Percentiles rank a stretch among this genome's conserved stretches.
Conservation (phyloP, 352 stramenopile genomes). For the Phytophthora macrochlamydospora region DNA sequence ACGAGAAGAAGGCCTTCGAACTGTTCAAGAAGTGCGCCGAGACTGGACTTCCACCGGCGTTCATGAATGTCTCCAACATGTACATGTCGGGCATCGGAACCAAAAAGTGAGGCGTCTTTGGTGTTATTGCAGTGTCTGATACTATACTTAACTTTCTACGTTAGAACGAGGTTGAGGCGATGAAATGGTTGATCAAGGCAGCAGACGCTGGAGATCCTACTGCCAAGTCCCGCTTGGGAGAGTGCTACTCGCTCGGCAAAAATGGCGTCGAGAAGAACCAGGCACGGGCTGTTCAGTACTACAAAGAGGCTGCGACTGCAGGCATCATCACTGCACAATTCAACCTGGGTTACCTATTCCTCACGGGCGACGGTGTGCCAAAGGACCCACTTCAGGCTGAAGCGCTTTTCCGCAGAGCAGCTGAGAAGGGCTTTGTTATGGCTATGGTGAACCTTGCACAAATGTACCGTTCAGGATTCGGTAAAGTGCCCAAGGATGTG, state of each 20-base stretch:
- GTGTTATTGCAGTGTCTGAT: neutral
- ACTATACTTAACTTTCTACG: neutral
- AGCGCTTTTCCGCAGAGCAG: constrained; percentile 71
- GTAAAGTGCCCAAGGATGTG: constrained; percentile 64
- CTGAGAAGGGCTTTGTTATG: constrained; percentile 85
- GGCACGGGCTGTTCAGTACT: constrained; percentile 61
- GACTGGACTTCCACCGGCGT: constrained; percentile 65
- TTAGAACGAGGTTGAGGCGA: constrained; percentile 70
- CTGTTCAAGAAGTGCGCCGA: constrained; percentile 76
- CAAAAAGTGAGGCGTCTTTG: constrained; percentile 52
- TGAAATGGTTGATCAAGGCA: constrained; percentile 81
- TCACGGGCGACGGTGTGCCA: constrained; percentile 67
- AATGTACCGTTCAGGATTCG: constrained; percentile 81
- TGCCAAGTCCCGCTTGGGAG: constrained; percentile 74
- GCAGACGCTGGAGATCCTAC: constrained; percentile 72
- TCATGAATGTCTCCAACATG: constrained; percentile 87
- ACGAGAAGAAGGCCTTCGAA: constrained; percentile 82
- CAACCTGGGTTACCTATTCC: constrained; percentile 77
- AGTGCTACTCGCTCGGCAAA: constrained; percentile 74
- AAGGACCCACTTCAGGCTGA: constrained; percentile 69
- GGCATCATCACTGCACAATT: constrained; percentile 74
- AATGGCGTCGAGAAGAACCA: constrained; percentile 55
- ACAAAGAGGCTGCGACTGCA: constrained; percentile 66
- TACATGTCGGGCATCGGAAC: constrained; percentile 71
- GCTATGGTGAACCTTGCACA: constrained; percentile 89